phyloP scores from a whole-genome alignment of 1,139 yeast genomes.

The Suhomyces taliae region DNA sequence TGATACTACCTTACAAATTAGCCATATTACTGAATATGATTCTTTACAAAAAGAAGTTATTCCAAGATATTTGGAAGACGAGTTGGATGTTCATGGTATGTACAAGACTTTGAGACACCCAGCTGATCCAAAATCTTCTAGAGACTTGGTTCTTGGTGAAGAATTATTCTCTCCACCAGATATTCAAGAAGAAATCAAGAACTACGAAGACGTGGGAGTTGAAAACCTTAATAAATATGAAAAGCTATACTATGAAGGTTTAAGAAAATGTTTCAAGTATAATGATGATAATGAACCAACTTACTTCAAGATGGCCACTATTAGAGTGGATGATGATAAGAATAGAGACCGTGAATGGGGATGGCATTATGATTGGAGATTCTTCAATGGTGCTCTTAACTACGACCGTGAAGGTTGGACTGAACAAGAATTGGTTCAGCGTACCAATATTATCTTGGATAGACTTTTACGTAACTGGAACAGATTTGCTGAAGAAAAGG shows the following conservation, averaged over 20 bases:
- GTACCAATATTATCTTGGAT: conserved; percentile 29
- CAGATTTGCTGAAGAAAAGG: conserved; percentile 36
- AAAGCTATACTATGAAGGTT: conserved; percentile 15
- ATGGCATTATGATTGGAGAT: conserved; percentile 25
- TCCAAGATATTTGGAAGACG: conserved; percentile 21
- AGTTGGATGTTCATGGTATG: conserved; percentile 27
- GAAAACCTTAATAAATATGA: conserved; percentile 9
- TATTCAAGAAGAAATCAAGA: conserved; percentile 20
- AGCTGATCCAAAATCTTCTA: conserved; percentile 15
- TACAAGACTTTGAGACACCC: conserved; percentile 19
- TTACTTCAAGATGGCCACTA: conserved; percentile 21
- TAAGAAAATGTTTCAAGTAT: conserved; percentile 12
- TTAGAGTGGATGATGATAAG: conserved; percentile 15
- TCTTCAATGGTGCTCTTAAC: conserved; percentile 20
- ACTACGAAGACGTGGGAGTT: conserved; percentile 15
- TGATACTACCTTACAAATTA: conserved; percentile 16
- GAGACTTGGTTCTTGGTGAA: conserved; percentile 19
- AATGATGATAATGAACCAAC: conserved; percentile 17
- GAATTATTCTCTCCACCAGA: conserved; percentile 25
- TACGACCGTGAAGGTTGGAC: conserved; percentile 19
- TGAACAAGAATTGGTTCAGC: conserved; percentile 14
- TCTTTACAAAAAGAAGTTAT: conserved; percentile 18
- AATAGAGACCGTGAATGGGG: conserved; percentile 31
- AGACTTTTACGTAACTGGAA: conserved; percentile 36
- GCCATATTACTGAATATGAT: conserved; percentile 23